Conservation (phyloP, 768 basidiomycete species). For the Guyanaporus albipodus region DNA sequence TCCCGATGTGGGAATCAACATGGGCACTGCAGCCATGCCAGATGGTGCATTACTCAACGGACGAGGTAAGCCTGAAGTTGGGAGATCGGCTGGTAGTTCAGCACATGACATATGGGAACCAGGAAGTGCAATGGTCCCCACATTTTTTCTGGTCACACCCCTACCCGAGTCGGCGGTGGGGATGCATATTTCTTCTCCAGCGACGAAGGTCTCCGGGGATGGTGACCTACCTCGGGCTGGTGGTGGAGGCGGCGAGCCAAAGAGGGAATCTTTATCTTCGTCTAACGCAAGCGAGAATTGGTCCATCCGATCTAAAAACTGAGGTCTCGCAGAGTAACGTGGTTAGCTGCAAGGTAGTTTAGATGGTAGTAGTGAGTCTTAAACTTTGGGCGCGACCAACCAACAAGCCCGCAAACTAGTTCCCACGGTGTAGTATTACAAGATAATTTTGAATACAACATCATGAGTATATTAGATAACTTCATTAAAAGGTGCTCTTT, state of each 20-base stretch:
- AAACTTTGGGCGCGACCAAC: too few relatives aligned
- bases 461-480: too few relatives aligned
- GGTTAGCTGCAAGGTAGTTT: too few relatives aligned
- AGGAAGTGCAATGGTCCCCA: conserved; percentile 98
- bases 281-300: conserved; percentile 7
- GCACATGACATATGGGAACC: conserved; percentile 80
- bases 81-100: conserved; percentile 79
- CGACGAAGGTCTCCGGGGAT: conserved; percentile 40
- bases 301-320: conserved; percentile 23
- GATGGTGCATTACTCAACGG: conserved; percentile 37
- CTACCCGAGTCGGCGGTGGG: conserved; percentile 26
- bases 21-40: conserved; percentile 10
- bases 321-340: too few relatives aligned
- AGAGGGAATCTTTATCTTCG: conserved; percentile 66
- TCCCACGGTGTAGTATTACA: too few relatives aligned
- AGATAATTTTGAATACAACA: too few relatives aligned
- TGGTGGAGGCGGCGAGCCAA: conserved; percentile 74
- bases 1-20: background rate
- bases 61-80: conserved; percentile 56
- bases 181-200: conserved; percentile 15
- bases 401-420: too few relatives aligned
- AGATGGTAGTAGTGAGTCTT: too few relatives aligned
- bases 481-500: too few relatives aligned
- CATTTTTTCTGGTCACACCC: conserved; percentile 44
- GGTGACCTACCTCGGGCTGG: conserved; percentile 75